A percentile compares a stretch with the other conserved stretches of the same genome.
phyloP scores from a whole-genome alignment of 1,139 yeast species.

The Kodamaea fungicola region DNA sequence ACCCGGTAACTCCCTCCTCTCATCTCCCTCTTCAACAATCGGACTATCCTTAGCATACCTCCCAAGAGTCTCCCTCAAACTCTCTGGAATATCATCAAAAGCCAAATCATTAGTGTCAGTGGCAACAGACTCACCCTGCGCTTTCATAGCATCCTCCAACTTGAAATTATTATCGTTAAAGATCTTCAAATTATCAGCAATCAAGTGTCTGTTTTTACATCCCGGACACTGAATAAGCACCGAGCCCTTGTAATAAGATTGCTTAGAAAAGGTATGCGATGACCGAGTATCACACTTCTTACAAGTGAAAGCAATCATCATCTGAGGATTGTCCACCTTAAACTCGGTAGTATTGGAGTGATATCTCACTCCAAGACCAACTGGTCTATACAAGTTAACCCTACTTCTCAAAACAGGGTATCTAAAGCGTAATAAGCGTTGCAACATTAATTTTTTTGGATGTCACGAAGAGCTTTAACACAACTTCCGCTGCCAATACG shows the following conservation, averaged over 20 bases:
- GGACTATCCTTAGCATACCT: conserved; percentile 69
- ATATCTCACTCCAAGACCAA: neutral
- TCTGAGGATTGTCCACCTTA: conserved; percentile 64
- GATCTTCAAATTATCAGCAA: conserved; percentile 87
- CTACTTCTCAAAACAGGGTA: neutral
- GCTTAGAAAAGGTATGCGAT: conserved; percentile 84
- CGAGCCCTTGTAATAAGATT: conserved; percentile 83
- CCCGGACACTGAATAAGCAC: conserved; percentile 91
- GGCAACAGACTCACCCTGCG: conserved; percentile 72
- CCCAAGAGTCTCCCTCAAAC: conserved; percentile 51
- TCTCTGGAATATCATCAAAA: conserved; percentile 71
- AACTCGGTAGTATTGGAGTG: conserved; percentile 9
- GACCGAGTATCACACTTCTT: conserved; percentile 83
- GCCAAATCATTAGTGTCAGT: conserved; percentile 60
- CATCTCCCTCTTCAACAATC: conserved; percentile 19
- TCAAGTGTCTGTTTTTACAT: conserved; percentile 82
- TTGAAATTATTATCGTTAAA: conserved; percentile 74
- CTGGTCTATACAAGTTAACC: neutral
- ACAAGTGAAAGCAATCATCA: conserved; percentile 91
- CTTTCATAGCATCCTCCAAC: conserved; percentile 72
- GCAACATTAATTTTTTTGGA: conserved; percentile 2
- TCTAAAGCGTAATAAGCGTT: neutral
- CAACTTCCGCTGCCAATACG: conserved; percentile 16
- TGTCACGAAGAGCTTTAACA: conserved; percentile 14
- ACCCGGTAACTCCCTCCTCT: conserved; percentile 15